Conservation (phyloP, 1,139 yeast genomes). For the Geotrichum cucujoidarum region DNA sequence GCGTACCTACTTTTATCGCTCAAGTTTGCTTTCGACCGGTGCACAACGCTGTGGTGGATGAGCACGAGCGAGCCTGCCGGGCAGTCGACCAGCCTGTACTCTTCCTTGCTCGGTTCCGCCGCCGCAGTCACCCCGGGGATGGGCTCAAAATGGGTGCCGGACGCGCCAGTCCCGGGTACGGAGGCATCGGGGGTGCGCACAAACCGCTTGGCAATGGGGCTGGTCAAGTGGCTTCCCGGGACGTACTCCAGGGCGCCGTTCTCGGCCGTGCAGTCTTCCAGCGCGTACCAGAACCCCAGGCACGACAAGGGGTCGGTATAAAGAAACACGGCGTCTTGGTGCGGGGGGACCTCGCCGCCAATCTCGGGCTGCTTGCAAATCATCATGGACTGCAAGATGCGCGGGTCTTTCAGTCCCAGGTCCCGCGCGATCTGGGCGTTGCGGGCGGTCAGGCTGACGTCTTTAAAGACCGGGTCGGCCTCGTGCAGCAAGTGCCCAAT, state of each 20-base stretch:
- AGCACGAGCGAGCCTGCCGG: constrained; percentile 67
- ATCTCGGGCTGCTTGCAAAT: constrained; percentile 73
- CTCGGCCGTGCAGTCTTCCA: constrained; percentile 62
- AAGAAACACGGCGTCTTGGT: constrained; percentile 70
- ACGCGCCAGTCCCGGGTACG: constrained; percentile 40
- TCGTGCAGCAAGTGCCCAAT: constrained; percentile 76
- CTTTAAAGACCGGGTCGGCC: constrained; percentile 45
- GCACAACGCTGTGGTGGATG: constrained; percentile 66
- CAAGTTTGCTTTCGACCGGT: constrained; percentile 59
- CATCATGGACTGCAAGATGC: constrained; percentile 74
- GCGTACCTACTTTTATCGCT: constrained; percentile 61
- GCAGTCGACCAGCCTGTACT: constrained; percentile 54
- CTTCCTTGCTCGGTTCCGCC: constrained; percentile 37
- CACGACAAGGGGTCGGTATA: constrained; percentile 70
- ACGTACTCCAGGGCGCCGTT: constrained; percentile 70
- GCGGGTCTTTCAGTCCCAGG: constrained; percentile 56
- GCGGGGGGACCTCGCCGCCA: constrained; percentile 75
- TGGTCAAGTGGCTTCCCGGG: constrained; percentile 68
- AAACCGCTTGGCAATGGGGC: constrained; percentile 60
- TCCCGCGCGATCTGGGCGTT: constrained; percentile 50
- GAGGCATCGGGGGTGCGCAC: constrained; percentile 45
- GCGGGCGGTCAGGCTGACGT: constrained; percentile 49
- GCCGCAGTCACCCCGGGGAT: constrained; percentile 23
- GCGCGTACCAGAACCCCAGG: constrained; percentile 77
- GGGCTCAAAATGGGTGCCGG: constrained; percentile 43